phyloP scores from a whole-genome alignment of 2,329 filamentous ascomycete genomes.

The Neoscytalidium dimidiatum region DNA sequence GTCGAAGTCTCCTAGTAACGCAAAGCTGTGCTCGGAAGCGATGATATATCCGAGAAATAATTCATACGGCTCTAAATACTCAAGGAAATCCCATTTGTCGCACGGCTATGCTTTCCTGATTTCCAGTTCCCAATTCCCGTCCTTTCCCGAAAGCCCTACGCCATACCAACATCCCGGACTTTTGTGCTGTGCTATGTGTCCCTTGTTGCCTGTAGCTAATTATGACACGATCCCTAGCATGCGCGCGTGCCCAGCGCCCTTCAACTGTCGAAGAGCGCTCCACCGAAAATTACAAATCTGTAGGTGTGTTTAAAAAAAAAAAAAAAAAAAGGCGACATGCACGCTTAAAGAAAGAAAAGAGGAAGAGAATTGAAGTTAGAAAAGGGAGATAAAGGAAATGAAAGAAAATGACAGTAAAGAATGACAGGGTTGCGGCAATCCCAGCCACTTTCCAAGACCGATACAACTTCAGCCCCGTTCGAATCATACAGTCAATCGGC shows the following conservation, averaged over 20 bases:
- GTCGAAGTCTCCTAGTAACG: not conserved
- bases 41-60: no score
- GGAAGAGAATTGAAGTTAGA: not conserved
- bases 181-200: not conserved
- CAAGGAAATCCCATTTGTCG: not conserved
- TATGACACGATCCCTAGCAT: not conserved
- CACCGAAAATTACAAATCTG: not conserved
- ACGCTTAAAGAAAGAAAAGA: not conserved
- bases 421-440: not conserved
- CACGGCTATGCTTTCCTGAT: not conserved
- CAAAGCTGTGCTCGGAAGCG: no score
- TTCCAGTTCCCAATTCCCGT: not conserved
- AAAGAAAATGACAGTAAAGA: not conserved
- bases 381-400: not conserved
- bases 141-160: not conserved
- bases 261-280: not conserved
- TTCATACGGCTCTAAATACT: not conserved
- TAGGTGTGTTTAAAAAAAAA: not conserved
- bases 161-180: not conserved
- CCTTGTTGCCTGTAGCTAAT: not conserved
- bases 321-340: not conserved
- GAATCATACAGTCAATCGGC: conserved; percentile 3
- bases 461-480: not conserved
- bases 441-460: not conserved
- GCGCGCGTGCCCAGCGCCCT: not conserved